Conservation (phyloP, 2,329 filamentous ascomycete species). For the Botryotinia calthae region DNA sequence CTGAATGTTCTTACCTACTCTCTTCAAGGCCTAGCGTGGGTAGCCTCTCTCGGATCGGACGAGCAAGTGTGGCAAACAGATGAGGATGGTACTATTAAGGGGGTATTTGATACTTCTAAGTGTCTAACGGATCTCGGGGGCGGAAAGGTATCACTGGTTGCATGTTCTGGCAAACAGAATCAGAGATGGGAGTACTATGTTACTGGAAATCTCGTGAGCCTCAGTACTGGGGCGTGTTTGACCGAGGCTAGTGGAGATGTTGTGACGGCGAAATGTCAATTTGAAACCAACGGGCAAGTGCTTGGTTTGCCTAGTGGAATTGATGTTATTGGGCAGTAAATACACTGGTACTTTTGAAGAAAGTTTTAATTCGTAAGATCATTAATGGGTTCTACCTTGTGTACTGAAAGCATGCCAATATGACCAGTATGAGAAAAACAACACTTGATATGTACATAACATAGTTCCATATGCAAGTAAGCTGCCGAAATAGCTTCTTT, state of each 20-base stretch:
- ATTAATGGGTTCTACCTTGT: no score
- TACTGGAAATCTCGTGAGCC: slow-evolving; percentile 45
- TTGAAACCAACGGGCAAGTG: slow-evolving; percentile 45
- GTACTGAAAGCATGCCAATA: not conserved
- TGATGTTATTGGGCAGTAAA: slow-evolving; percentile 26
- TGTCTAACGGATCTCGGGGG: slow-evolving; percentile 44
- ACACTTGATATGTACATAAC: not conserved
- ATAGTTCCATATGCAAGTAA: not conserved
- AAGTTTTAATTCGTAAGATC: not conserved
- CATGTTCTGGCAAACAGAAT: slow-evolving; percentile 39
- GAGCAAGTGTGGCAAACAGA: slow-evolving; percentile 45
- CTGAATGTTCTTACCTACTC: slow-evolving; percentile 43
- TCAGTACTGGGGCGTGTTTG: slow-evolving; percentile 40
- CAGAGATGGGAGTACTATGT: slow-evolving; percentile 46
- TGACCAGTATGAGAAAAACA: not conserved
- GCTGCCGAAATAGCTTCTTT: not conserved
- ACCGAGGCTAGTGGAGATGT: slow-evolving; percentile 40
- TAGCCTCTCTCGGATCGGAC: slow-evolving; percentile 41
- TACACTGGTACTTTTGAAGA: not conserved
- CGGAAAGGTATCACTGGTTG: slow-evolving; percentile 33
- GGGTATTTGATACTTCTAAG: slow-evolving; percentile 38
- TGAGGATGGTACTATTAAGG: slow-evolving; percentile 40
- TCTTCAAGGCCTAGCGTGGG: slow-evolving; percentile 36
- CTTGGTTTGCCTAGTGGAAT: slow-evolving; percentile 48
- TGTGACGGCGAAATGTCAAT: slow-evolving; percentile 39